These are phyloP conservation scores for Paecilomyces niveus DNA, from an alignment of 2,329 filamentous ascomycete genomes.

Conservation along the genomic window DNA sequence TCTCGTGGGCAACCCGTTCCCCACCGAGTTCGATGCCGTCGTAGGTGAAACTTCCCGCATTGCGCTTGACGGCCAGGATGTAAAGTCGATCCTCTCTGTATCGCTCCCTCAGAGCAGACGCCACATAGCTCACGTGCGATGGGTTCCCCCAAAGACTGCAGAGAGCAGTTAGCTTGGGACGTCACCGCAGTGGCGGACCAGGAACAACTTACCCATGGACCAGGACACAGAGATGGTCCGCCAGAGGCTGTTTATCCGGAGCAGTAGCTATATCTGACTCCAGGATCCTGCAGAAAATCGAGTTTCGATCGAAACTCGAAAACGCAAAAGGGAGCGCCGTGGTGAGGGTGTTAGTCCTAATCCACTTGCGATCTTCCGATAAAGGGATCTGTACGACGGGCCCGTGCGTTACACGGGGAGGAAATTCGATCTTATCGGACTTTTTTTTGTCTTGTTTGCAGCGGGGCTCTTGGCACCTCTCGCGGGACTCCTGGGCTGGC, in stretches of 20 bases:
- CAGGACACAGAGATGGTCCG: constrained; percentile 54
- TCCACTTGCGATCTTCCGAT: background rate
- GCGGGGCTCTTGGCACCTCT: constrained; percentile 3
- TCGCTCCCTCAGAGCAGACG: constrained; percentile 43
- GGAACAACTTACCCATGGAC: constrained; percentile 49
- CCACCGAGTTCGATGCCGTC: constrained; percentile 64
- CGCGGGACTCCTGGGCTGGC: background rate
- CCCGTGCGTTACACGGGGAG: constrained; percentile 2
- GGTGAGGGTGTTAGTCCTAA: background rate
- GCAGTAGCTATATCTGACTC: constrained; percentile 7
- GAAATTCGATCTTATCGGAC: background rate
- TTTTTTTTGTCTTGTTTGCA: constrained; percentile 8
- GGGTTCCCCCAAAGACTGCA: constrained; percentile 55
- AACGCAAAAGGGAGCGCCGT: constrained; percentile 17
- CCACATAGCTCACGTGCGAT: constrained; percentile 50
- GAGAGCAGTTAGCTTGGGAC: constrained; percentile 3
- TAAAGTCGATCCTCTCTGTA: constrained; percentile 47
- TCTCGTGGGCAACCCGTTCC: constrained; percentile 57
- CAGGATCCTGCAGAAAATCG: constrained; percentile 15
- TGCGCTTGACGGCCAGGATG: constrained; percentile 50
- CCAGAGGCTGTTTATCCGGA: constrained; percentile 11
- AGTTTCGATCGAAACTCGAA: constrained; percentile 16
- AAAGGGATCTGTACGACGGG: background rate
- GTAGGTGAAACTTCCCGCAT: constrained; percentile 54
- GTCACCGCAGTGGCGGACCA: constrained; percentile 2